These are phyloP conservation scores for Alternaria novae-zelandiae DNA, from an alignment of 2,329 filamentous ascomycete genomes.

Conservation along the genomic window DNA sequence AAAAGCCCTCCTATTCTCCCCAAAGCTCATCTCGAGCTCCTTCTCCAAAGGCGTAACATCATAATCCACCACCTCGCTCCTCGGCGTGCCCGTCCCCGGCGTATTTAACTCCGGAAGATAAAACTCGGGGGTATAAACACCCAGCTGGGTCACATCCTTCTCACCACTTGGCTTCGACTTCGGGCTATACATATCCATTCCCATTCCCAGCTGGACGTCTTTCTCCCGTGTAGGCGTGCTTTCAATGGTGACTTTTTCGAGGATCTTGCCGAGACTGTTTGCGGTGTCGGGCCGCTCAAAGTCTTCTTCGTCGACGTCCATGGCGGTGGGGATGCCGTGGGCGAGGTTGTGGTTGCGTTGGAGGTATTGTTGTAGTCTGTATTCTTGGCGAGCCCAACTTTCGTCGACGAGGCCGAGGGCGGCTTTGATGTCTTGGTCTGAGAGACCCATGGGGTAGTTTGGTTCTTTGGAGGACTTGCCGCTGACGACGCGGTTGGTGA, in stretches of 20 bases:
- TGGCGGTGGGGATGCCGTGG: constrained; percentile 51
- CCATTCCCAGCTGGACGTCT: constrained; percentile 38
- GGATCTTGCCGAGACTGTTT: constrained; percentile 49
- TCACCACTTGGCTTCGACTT: constrained; percentile 30
- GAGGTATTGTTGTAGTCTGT: constrained; percentile 55
- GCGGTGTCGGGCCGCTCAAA: constrained; percentile 53
- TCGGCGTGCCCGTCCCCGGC: constrained; percentile 3
- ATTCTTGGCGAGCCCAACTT: constrained; percentile 58
- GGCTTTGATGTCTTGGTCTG: constrained; percentile 59
- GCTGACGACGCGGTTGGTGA: constrained; percentile 40
- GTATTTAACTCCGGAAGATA: background rate
- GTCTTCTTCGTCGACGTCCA: constrained; percentile 56
- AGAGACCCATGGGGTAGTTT: constrained; percentile 36
- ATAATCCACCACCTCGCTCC: constrained; percentile 17
- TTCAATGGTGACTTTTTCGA: constrained; percentile 54
- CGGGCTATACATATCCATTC: background rate
- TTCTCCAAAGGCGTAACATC: constrained; percentile 35
- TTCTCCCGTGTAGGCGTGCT: constrained; percentile 53
- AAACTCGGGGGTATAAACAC: constrained; percentile 5
- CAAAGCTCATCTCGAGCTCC: constrained; percentile 40
- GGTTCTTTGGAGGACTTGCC: constrained; percentile 36
- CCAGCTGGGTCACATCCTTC: constrained; percentile 42
- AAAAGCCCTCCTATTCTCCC: constrained; percentile 22
- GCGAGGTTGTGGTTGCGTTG: constrained; percentile 56
- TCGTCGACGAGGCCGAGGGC: constrained; percentile 56